Conservation (phyloP, 441 rosid species). For the Eruca vesicaria region DNA sequence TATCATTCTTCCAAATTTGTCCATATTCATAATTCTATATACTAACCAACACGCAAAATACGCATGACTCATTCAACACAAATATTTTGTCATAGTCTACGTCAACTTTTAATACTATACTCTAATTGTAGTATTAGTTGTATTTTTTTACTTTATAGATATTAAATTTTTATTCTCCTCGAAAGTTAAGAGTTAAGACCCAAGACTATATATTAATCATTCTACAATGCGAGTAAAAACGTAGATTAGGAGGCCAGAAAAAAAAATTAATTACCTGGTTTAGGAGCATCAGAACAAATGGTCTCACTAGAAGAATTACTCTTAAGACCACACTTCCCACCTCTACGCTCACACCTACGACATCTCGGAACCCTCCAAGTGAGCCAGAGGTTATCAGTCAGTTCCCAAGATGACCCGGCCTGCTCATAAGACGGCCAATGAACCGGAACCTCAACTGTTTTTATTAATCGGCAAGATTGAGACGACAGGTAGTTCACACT, state of each 20-base stretch:
- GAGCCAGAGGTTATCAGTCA: constrained; percentile 53
- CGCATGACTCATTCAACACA: constrained; percentile 29
- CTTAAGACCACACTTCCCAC: constrained; percentile 52
- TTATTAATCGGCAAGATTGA: constrained; percentile 41
- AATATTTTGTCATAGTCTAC: constrained; percentile 20
- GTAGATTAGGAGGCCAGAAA: not conserved
- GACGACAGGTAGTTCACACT: constrained; percentile 11
- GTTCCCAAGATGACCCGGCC: constrained; percentile 45
- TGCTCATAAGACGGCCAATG: constrained; percentile 54
- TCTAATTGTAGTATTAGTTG: constrained; percentile 3
- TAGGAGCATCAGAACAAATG: constrained; percentile 41
- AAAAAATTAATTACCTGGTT: constrained; percentile 40
- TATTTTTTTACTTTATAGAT: not conserved
- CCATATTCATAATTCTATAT: not conserved
- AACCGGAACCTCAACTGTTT: constrained; percentile 49
- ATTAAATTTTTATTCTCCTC: not conserved
- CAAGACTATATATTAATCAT: too few species aligned
- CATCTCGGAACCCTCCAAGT: constrained; percentile 62
- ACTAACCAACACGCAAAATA: not conserved
- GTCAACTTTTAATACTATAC: constrained; percentile 4
- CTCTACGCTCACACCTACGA: constrained; percentile 45
- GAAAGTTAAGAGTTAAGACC: too few species aligned
- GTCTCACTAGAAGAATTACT: constrained; percentile 42
- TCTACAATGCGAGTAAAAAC: not conserved
- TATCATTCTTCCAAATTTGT: not conserved